phyloP scores from a whole-genome alignment of 352 stramenopile genomes.

The Saprolegnia parasitica region DNA sequence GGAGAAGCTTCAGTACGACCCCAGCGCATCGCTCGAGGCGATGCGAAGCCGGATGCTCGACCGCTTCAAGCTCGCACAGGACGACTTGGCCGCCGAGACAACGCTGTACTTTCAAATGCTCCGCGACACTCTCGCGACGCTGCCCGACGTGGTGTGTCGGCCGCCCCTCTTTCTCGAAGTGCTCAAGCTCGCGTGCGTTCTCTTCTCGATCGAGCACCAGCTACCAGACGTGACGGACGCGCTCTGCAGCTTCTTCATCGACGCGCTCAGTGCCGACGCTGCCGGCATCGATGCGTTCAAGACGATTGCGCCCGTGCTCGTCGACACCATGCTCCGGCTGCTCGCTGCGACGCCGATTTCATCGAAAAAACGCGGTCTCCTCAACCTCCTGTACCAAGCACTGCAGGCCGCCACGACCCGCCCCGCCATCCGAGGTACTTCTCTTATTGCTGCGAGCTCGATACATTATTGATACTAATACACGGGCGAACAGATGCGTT shows the following conservation, averaged over 20 bases:
- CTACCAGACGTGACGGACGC: conserved; percentile 26
- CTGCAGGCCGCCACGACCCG: conserved; percentile 6
- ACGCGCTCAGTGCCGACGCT: conserved; percentile 3
- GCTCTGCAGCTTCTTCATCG: conserved; percentile 24
- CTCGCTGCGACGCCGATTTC: conserved; percentile 18
- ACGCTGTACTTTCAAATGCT: conserved; percentile 22
- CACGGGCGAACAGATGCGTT: conserved; percentile 3
- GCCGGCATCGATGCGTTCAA: background rate
- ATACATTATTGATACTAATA: background rate
- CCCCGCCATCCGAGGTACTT: conserved; percentile 10
- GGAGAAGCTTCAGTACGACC: conserved; percentile 17
- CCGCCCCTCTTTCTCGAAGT: conserved; percentile 5
- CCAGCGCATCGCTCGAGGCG: background rate
- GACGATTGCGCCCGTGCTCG: background rate
- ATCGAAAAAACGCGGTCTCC: conserved; percentile 26
- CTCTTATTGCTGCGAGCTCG: background rate
- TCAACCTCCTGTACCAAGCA: conserved; percentile 21
- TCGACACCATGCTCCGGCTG: conserved; percentile 11
- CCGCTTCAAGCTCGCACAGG: conserved; percentile 1
- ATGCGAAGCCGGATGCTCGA: background rate
- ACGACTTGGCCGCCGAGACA: conserved; percentile 16
- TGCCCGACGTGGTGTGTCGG: background rate
- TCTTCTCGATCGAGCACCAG: conserved; percentile 23
- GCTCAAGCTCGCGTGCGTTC: conserved; percentile 20
- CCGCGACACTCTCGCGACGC: background rate